Conservation (phyloP, 1,284 basidiomycete species). For the Cystobasidiaceae sp. region DNA sequence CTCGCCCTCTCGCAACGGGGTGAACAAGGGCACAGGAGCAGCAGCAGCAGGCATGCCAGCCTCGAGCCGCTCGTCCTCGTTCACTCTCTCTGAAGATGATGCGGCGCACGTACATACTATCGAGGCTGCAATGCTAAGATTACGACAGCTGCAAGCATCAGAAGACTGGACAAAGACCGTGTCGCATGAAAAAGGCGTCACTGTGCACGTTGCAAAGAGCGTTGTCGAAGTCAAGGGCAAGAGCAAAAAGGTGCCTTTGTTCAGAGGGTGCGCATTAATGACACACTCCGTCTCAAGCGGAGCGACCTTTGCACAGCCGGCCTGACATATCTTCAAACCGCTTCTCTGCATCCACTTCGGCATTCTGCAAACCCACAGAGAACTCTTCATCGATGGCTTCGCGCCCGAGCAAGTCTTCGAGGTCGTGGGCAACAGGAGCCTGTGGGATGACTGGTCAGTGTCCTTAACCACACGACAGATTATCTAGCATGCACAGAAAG, state of each 20-base stretch:
- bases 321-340: not conserved
- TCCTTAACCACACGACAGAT: too few species aligned
- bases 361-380: conserved; percentile 10
- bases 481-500: too few species aligned
- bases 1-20: too few species aligned
- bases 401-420: conserved; percentile 40
- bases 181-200: conserved; percentile 31
- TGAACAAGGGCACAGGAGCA: conserved; percentile 1
- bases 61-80: not conserved
- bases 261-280: conserved; percentile 28
- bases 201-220: conserved; percentile 34
- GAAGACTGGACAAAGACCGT: conserved; percentile 34
- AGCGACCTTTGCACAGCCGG: not conserved
- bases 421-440: conserved; percentile 39
- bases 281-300: conserved; percentile 9
- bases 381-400: conserved; percentile 38
- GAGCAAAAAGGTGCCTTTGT: conserved; percentile 26
- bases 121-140: conserved; percentile 9
- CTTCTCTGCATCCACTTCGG: not conserved
- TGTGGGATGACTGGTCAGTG: conserved; percentile 42
- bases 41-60: not conserved
- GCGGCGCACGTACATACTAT: conserved; percentile 8
- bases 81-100: conserved; percentile 18
- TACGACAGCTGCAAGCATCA: conserved; percentile 13
- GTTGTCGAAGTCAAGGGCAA: conserved; percentile 18